Conservation (phyloP, 2,329 filamentous ascomycete genomes). For the Bipolaris gigantea region DNA sequence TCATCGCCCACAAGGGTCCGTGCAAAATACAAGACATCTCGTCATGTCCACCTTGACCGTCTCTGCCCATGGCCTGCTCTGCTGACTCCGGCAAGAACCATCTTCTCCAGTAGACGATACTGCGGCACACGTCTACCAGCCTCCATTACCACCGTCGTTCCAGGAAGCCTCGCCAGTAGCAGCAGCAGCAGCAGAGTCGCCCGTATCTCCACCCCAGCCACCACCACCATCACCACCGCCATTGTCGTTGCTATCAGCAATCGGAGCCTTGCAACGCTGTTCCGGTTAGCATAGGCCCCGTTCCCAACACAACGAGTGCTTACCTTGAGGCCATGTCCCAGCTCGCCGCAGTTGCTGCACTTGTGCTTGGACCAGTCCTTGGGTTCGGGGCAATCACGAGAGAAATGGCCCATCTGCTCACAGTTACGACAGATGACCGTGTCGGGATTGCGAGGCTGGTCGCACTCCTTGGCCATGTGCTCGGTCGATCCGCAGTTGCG, state of each 20-base stretch:
- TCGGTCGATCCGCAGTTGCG: slow-evolving; percentile 44
- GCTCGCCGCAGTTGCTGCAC: slow-evolving; percentile 53
- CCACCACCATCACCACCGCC: slow-evolving; percentile 16
- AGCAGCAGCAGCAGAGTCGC: slow-evolving; percentile 9
- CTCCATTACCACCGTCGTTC: slow-evolving; percentile 4
- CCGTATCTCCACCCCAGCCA: slow-evolving; percentile 17
- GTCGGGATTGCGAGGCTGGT: slow-evolving; percentile 41
- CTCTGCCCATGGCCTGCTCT: neutral
- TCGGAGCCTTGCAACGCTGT: slow-evolving; percentile 39
- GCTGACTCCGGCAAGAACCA: neutral
- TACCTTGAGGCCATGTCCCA: slow-evolving; percentile 41
- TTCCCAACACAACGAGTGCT: neutral
- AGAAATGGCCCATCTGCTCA: slow-evolving; percentile 63
- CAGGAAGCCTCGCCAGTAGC: slow-evolving; percentile 26
- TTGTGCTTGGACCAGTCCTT: slow-evolving; percentile 54
- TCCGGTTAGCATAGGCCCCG: slow-evolving; percentile 11
- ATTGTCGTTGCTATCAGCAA: slow-evolving; percentile 23
- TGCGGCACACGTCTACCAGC: neutral
- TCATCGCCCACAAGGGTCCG: neutral
- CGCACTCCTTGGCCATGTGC: slow-evolving; percentile 44
- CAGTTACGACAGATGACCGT: slow-evolving; percentile 62
- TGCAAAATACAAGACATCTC: neutral
- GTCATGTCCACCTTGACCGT: neutral
- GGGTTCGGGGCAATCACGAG: slow-evolving; percentile 61
- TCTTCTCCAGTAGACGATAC: neutral